Evolutionary conservation across 495 filamentous ascomycete species (phyloP), one percentile per base, ranked within the genome.

Genomic region (Xylaria intraflava): DNA sequence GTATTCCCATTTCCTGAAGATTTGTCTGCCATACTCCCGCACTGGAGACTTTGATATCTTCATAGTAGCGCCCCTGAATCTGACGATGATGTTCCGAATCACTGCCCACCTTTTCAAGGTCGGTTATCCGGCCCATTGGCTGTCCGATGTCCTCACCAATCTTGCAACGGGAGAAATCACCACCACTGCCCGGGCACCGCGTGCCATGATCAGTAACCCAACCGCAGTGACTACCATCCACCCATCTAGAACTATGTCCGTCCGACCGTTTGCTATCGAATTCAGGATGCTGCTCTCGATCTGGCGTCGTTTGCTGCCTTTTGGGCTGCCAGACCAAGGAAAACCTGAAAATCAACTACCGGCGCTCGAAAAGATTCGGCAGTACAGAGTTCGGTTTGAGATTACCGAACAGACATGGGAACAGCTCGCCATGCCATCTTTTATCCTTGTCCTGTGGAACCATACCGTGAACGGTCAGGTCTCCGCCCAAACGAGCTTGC

Each of bases 71-170:
- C 69, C 70, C 6, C 50, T 68, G 7, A 70, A 71, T 40, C 53
- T 67, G 20, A 65, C 61, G 1, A 53, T 43, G 19, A 62, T 70
- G 39, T 19, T 70, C 17, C 64, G 62, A 11, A 56, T 69, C n/a
- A 44, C 71, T 2, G 47, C 47, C 1, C 58, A 65, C 29, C 46
- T 68, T n/a, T 51, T 46, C 12, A 56, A 65, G 35, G 27, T 66
- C 10, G 70, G 71, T 11, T 73, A 72, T 41, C 66, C 69, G 4
- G 56, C 62, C 2, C 69, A 73, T 22, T 73, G 69, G 67, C 56
- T 68, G 6, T 65, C 67, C 0, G 31, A 26, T 4, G 43, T 71
- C 10, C 51, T 69, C 17, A 46, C 53, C 23, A 49, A 49, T 35
- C 53, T 73, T 11, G 50, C 64, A 5, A 24, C 42, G 5, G 65